Evolutionary conservation across 1,284 basidiomycete species (phyloP).

Genomic region (Leccinum pachyderme): DNA sequence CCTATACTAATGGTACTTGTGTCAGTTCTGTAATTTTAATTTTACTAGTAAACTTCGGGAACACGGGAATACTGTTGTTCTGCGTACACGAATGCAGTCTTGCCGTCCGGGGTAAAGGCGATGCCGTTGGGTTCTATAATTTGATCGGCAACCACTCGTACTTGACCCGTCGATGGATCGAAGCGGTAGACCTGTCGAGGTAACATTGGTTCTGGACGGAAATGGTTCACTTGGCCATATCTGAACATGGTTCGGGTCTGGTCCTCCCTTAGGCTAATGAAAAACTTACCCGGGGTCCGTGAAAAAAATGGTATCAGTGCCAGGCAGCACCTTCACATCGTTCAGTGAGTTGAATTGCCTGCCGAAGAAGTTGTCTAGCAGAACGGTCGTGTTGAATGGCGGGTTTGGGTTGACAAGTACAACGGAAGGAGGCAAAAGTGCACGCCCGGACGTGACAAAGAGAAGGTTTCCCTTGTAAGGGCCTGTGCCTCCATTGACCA

Average conservation of each 20-base stretch:
- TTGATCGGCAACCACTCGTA: slow-evolving; percentile 70
- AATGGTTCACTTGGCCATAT: slow-evolving; percentile 62
- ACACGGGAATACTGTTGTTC: slow-evolving; percentile 10
- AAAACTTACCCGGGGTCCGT: slow-evolving; percentile 62
- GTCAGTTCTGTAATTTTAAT: slow-evolving; percentile 44
- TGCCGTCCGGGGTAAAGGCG: slow-evolving; percentile 66
- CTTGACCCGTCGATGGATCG: slow-evolving; percentile 58
- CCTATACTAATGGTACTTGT: slow-evolving; percentile 47
- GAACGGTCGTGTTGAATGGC: slow-evolving; percentile 61
- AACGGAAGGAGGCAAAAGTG: slow-evolving; percentile 58
- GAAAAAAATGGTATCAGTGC: slow-evolving; percentile 60
- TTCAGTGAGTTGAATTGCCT: slow-evolving; percentile 82
- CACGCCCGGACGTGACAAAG: slow-evolving; percentile 68
- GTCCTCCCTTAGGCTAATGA: too few relatives aligned
- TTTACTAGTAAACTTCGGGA: background rate
- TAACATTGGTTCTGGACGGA: slow-evolving; percentile 61
- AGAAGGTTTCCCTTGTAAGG: slow-evolving; percentile 62
- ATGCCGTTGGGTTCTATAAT: slow-evolving; percentile 66
- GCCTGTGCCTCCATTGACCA: slow-evolving; percentile 77
- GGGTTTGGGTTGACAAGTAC: slow-evolving; percentile 61
- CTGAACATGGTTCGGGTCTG: slow-evolving; percentile 33
- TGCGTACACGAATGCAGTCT: slow-evolving; percentile 63
- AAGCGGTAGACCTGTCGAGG: slow-evolving; percentile 76
- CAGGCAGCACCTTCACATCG: slow-evolving; percentile 73
- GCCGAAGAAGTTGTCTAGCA: slow-evolving; percentile 72